Evolutionary conservation across 768 basidiomycete genomes (phyloP).

Genomic region (Naganishia vaughanmartiniae): DNA sequence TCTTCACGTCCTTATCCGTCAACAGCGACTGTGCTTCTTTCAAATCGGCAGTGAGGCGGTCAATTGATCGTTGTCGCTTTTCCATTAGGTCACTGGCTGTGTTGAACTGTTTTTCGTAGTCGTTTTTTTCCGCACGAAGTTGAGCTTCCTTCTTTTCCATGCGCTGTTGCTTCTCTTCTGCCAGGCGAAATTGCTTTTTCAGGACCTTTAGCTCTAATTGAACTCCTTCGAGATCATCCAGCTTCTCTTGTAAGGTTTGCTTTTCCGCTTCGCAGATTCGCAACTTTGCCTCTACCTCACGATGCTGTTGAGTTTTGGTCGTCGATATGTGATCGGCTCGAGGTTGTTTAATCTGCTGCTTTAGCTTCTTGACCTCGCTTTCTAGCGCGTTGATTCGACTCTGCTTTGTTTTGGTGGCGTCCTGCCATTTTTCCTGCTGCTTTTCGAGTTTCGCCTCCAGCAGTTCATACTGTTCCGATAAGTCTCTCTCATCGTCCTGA

Average conservation of each 20-base stretch:
- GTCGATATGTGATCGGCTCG: not conserved
- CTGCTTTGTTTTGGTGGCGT: not conserved
- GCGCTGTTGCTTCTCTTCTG: not conserved
- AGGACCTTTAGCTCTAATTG: not conserved
- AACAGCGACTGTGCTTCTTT: not conserved
- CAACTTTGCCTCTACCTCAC: not conserved
- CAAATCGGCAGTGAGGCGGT: not conserved
- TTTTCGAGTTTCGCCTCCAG: not conserved
- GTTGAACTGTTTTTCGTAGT: not conserved
- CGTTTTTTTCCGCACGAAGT: not conserved
- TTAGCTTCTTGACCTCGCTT: conserved; percentile 10
- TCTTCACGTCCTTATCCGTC: no score
- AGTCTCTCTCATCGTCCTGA: conserved; percentile 1
- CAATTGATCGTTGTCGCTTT: not conserved
- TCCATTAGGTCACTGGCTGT: not conserved
- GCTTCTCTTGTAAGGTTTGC: not conserved
- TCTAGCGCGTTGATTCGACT: not conserved
- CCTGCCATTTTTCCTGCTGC: not conserved
- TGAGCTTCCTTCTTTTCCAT: not conserved
- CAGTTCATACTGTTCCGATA: not conserved
- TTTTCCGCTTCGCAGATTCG: not conserved
- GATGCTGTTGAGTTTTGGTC: not conserved
- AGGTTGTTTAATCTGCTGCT: not conserved
- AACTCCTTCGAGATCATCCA: conserved; percentile 7
- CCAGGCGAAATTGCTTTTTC: not conserved